Base-by-base conservation (phyloP, 495 filamentous ascomycete genomes). In the Terfezia claveryi region DNA sequence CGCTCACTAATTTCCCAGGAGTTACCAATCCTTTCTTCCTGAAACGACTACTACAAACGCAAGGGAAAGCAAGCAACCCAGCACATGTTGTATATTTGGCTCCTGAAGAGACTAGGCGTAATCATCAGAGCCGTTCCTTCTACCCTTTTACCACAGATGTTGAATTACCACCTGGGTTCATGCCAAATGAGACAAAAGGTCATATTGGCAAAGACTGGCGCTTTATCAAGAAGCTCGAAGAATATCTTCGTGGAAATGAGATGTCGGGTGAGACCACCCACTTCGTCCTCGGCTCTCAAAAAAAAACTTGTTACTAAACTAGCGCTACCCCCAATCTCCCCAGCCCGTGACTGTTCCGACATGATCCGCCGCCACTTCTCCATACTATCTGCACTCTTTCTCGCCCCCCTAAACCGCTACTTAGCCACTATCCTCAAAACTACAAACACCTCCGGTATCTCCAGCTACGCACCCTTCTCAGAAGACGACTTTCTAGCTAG, bases 11-110 rank as follows among this genome's bases (percentile, higher is more conserved):
- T 10, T 10, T 37, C 12, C 23, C 23, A 36, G 38, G 51, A 20
- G 64, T 65, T 12, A 65, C 63, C 32, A 65, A 65, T 50, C 63
- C 63, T 4, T 65, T 65, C 51, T 65, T 65, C 50, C 52, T 65
- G 32, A 65, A 65, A 50, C 52, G 63, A 38, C 55, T 65, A 17
- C 37, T 62, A 23, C 41, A 46, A 14, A 62, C 59, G 10, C 63
- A 58, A 23, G 62, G 62, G 17, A 65, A 65, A 32, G 62, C 64
- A 56, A 56, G 54, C 37, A 60, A 50, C 41, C 49, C 57, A n/a
- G 55, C 62, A 44, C 57, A 65, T 51, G 63, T 65, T n/a, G 63
- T 65, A 44, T 62, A 65, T 52, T 46, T 65, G 38, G 57, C 63
- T 23, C 57, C 57, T 8, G 59, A 59, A 50, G 63, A 65, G 54